phyloP scores from a whole-genome alignment of 2,329 filamentous ascomycete genomes.

The Alternaria gaisen region DNA sequence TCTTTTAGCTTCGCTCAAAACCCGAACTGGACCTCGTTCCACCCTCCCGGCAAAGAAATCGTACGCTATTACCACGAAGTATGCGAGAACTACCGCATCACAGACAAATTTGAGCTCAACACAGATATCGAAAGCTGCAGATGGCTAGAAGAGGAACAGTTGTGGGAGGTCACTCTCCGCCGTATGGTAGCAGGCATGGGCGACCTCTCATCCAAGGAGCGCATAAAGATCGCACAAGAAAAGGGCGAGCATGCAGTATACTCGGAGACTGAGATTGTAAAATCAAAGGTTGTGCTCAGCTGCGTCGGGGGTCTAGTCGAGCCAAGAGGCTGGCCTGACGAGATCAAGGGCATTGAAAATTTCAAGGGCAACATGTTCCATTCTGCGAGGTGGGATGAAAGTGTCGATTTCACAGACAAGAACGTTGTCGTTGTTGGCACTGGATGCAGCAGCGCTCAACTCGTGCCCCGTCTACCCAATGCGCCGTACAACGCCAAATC shows the following conservation, averaged over 20 bases:
- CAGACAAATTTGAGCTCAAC: slow-evolving; percentile 67
- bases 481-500: slow-evolving; percentile 61
- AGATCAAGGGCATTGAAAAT: slow-evolving; percentile 61
- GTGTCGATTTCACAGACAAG: slow-evolving; percentile 62
- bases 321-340: slow-evolving; percentile 60
- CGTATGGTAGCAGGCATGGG: slow-evolving; percentile 63
- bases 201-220: slow-evolving; percentile 61
- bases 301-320: slow-evolving; percentile 66
- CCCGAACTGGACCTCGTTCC: slow-evolving; percentile 60
- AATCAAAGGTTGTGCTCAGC: slow-evolving; percentile 64
- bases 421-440: slow-evolving; percentile 67
- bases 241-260: slow-evolving; percentile 60
- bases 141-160: slow-evolving; percentile 63
- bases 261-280: slow-evolving; percentile 60
- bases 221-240: slow-evolving; percentile 54
- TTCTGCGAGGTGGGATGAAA: slow-evolving; percentile 65
- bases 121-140: slow-evolving; percentile 63
- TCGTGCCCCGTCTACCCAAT: slow-evolving; percentile 62
- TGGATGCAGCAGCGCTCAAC: slow-evolving; percentile 66
- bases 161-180: slow-evolving; percentile 64
- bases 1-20: slow-evolving; percentile 66
- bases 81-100: slow-evolving; percentile 61
- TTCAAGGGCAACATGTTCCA: slow-evolving; percentile 67
- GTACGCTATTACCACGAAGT: slow-evolving; percentile 62
- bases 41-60: slow-evolving; percentile 61